phyloP scores from a whole-genome alignment of 1,139 yeast species.

The Geotrichum reessii region DNA sequence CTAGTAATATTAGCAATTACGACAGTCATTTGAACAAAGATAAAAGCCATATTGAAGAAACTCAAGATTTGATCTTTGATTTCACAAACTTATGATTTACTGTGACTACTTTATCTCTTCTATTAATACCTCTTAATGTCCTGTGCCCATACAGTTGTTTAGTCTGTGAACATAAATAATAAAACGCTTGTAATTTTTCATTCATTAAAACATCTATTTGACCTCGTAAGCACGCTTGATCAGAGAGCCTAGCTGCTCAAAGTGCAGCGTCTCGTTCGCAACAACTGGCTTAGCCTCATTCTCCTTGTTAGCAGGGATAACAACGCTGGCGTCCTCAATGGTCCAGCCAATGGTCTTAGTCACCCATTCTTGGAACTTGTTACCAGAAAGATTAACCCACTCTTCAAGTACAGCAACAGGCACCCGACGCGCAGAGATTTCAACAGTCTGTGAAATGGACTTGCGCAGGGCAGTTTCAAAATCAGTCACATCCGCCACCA shows the following conservation, averaged over 20 bases:
- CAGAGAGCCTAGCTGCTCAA: slow-evolving; percentile 35
- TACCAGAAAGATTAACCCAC: slow-evolving; percentile 33
- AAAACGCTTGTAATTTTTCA: neutral
- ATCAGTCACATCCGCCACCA: slow-evolving; percentile 35
- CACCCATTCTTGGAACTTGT: slow-evolving; percentile 34
- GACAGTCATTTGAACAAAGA: neutral
- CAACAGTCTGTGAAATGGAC: slow-evolving; percentile 34
- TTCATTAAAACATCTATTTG: slow-evolving; percentile 7
- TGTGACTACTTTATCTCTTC: neutral
- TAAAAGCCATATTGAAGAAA: neutral
- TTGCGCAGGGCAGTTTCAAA: slow-evolving; percentile 35
- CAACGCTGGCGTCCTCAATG: slow-evolving; percentile 24
- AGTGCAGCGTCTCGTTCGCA: slow-evolving; percentile 32
- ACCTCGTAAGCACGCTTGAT: slow-evolving; percentile 35
- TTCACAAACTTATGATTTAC: neutral
- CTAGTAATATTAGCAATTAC: neutral
- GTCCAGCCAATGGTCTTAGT: slow-evolving; percentile 34
- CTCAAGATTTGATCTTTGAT: neutral
- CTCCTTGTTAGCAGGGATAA: slow-evolving; percentile 32
- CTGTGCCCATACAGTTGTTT: neutral
- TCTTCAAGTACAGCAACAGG: slow-evolving; percentile 31
- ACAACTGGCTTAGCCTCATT: slow-evolving; percentile 34
- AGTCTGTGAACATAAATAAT: neutral
- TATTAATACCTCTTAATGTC: neutral
- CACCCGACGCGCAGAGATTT: slow-evolving; percentile 31